phyloP scores from a whole-genome alignment of 176 grass and related monocot species.

The Aegilops speltoides region DNA sequence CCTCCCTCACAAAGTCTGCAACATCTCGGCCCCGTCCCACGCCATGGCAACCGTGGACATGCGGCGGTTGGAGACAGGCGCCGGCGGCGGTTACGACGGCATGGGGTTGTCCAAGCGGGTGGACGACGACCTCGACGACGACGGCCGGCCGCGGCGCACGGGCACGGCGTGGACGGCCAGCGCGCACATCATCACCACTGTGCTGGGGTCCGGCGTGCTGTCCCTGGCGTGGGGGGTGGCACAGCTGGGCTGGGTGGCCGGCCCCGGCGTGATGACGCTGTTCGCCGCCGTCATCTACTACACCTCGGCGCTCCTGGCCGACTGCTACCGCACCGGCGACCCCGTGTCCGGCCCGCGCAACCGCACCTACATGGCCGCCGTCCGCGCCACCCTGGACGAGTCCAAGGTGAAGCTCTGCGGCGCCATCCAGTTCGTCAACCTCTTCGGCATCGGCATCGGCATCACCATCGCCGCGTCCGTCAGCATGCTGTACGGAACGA shows the following conservation, averaged over 20 bases:
- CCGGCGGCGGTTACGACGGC: background rate
- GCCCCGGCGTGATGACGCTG: constrained; percentile 59
- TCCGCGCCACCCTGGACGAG: constrained; percentile 59
- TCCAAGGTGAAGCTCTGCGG: constrained; percentile 34
- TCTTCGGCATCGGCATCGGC: constrained; percentile 30
- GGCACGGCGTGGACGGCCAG: constrained; percentile 90
- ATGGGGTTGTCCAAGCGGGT: background rate
- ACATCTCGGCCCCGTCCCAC: background rate
- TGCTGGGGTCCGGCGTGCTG: constrained; percentile 90
- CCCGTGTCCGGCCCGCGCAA: constrained; percentile 55
- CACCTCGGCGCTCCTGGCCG: constrained; percentile 70
- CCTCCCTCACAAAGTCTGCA: background rate
- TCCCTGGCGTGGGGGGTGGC: constrained; percentile 83
- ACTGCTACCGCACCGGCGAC: constrained; percentile 86
- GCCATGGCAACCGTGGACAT: background rate
- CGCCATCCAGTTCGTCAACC: constrained; percentile 31
- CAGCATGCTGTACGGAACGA: constrained; percentile 30
- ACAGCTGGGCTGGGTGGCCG: constrained; percentile 84
- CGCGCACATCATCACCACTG: constrained; percentile 92
- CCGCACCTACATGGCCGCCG: constrained; percentile 75
- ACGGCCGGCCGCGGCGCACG: constrained; percentile 47
- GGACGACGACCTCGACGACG: constrained; percentile 52
- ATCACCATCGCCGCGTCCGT: constrained; percentile 28
- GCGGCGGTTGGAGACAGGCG: background rate
- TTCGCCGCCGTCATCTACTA: constrained; percentile 81